Base-by-base conservation (phyloP, 2,329 filamentous ascomycete species). In the Trichoderma breve region DNA sequence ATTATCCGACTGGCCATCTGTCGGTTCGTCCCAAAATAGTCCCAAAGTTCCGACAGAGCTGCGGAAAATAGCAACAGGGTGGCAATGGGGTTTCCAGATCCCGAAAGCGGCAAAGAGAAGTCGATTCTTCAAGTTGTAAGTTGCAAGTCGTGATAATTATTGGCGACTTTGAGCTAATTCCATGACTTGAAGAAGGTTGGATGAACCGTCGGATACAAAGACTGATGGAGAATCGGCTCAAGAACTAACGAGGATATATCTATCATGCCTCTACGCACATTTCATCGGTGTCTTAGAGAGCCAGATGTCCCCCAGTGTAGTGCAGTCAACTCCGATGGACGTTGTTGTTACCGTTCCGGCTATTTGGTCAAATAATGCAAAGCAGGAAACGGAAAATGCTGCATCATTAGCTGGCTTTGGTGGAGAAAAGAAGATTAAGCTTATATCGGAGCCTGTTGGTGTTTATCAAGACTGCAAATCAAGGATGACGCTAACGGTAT, bases 261-360 rank as follows among this genome's bases (percentile, higher is more conserved):
- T 87, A 14, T 83, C 81, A 9, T 85, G 82, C 32, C 80, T 87
- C 6, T 83, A 85, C n/a, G 77, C 81, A 5, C 84, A 89, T 73
- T 84, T 87, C 4, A 79, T 85, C 73, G 80, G 81, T 61, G 81
- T 82, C 1, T 77, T 89, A 18, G 79, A 82, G 55, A 77, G 81
- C 51, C 80, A 82, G 5, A 76, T 88, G 1, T 84, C 84, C 2
- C 76, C 78, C 1, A 80, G 79, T 2, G 80, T 85, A 24, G 78
- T 87, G 6, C 78, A 79, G 4, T 82, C 79, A 21, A 87, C 81
- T 0, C 81, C 84, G 0, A 82, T 87, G 73, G 83, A 89, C 69
- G 88, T 88, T 71, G 83, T 89, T 58, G 79, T 89, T 24, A 88
- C 88, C 0, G 87, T 89, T 0, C 88, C 88, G 0, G 87, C 87